These are phyloP conservation scores for Hymenoscyphus scutula DNA, from an alignment of 2,329 filamentous ascomycete genomes.

Conservation along the genomic window DNA sequence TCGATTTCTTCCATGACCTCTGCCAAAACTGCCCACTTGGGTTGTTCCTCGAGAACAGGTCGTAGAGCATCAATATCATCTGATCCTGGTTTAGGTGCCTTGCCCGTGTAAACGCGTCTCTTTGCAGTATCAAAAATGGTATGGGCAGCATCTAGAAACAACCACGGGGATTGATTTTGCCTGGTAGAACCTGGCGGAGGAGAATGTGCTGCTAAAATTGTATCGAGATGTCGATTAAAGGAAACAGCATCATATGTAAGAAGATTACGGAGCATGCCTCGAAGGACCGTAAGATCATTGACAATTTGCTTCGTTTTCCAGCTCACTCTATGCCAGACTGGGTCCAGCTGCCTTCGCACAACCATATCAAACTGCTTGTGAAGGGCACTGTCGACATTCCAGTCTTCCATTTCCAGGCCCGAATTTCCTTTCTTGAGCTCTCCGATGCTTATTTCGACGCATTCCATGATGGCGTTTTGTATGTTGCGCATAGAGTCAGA, in stretches of 20 bases:
- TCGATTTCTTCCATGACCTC: slow-evolving; percentile 94
- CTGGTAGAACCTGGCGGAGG: slow-evolving; percentile 83
- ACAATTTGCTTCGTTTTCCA: slow-evolving; percentile 96
- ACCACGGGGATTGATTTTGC: slow-evolving; percentile 90
- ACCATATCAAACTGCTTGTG: slow-evolving; percentile 90
- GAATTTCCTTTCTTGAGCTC: slow-evolving; percentile 90
- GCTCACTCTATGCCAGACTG: slow-evolving; percentile 95
- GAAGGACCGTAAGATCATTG: slow-evolving; percentile 78
- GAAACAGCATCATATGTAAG: slow-evolving; percentile 86
- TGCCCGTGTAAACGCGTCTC: slow-evolving; percentile 78
- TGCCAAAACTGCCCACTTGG: slow-evolving; percentile 88
- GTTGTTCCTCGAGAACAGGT: slow-evolving; percentile 87
- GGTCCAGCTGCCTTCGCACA: slow-evolving; percentile 85
- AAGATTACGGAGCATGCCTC: slow-evolving; percentile 77
- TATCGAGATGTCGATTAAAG: slow-evolving; percentile 91
- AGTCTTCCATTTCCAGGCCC: slow-evolving; percentile 92
- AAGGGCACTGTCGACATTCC: slow-evolving; percentile 90
- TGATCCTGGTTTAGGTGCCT: slow-evolving; percentile 40
- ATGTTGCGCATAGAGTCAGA: slow-evolving; percentile 91
- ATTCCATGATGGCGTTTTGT: slow-evolving; percentile 91
- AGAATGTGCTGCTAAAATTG: slow-evolving; percentile 85
- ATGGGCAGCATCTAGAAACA: slow-evolving; percentile 92
- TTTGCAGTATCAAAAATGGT: slow-evolving; percentile 91
- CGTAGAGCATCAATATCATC: slow-evolving; percentile 48
- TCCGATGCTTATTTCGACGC: slow-evolving; percentile 89